phyloP scores from a whole-genome alignment of 139 green algal species.

The Gonium pectorale region DNA sequence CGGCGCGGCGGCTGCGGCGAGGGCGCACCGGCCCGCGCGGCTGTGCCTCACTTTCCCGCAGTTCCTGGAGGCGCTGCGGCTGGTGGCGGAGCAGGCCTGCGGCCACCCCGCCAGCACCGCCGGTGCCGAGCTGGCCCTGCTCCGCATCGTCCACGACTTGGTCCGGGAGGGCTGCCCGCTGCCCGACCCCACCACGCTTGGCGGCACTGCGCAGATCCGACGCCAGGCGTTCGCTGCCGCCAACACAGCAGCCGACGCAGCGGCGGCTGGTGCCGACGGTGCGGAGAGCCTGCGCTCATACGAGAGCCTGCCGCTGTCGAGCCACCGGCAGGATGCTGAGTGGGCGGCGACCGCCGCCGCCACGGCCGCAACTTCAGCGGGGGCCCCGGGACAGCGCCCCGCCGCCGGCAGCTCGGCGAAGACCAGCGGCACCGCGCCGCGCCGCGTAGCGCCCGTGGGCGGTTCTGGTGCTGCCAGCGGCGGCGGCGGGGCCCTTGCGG shows the following conservation, averaged over 20 bases:
- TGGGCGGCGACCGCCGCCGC: too few species aligned
- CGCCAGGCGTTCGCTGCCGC: background rate
- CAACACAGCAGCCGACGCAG: background rate
- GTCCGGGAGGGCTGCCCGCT: slow-evolving; percentile 27
- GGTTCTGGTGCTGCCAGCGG: too few species aligned
- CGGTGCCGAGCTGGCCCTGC: background rate
- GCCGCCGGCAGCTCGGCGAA: too few species aligned
- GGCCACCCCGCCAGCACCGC: slow-evolving; percentile 25
- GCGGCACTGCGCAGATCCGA: background rate
- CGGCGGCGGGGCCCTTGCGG: too few species aligned
- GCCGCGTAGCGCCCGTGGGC: too few species aligned
- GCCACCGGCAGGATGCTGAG: background rate
- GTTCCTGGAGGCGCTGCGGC: slow-evolving; percentile 55
- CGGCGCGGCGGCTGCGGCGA: too few species aligned
- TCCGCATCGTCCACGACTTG: slow-evolving; percentile 18
- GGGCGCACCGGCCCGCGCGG: slow-evolving; percentile 36
- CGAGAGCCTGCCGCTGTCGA: background rate
- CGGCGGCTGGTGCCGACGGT: background rate
- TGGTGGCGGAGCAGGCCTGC: slow-evolving; percentile 51
- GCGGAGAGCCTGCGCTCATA: background rate
- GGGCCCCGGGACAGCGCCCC: too few species aligned
- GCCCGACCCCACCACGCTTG: slow-evolving; percentile 3
- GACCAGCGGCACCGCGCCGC: too few species aligned
- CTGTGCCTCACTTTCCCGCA: slow-evolving; percentile 51
- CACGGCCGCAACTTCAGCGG: too few species aligned